Percentiles rank a stretch among this genome's conserved stretches.
These are phyloP conservation scores for Blakeslea trispora DNA, from an alignment of 371 early-diverging fungal genomes.

Conservation along the genomic window DNA sequence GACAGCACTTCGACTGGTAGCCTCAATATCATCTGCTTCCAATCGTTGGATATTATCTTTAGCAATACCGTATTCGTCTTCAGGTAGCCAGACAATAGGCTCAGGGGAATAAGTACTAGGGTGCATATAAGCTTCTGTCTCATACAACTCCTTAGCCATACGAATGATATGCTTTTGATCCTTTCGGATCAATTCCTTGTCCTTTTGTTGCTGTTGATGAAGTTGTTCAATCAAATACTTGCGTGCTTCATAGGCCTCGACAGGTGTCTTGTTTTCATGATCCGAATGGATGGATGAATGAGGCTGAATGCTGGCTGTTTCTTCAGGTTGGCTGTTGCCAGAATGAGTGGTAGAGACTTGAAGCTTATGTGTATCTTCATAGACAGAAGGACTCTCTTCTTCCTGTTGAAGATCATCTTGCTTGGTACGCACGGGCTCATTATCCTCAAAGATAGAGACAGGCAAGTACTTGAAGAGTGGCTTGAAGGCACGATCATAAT, in stretches of 20 bases:
- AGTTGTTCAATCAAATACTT: conserved; percentile 9
- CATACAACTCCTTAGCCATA: conserved; percentile 22
- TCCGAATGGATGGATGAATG: too few relatives aligned
- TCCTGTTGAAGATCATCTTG: conserved; percentile 3
- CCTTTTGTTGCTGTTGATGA: conserved; percentile 2
- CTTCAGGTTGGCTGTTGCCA: too few relatives aligned
- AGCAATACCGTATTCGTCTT: conserved; percentile 35
- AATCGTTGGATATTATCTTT: conserved; percentile 21
- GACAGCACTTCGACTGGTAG: conserved; percentile 20
- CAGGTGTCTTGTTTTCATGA: too few relatives aligned
- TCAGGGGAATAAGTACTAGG: conserved; percentile 20
- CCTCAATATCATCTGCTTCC: conserved; percentile 15
- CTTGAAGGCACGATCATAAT: conserved; percentile 64
- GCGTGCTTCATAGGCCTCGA: conserved; percentile 22
- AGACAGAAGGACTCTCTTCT: neutral
- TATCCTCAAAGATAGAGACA: conserved; percentile 24
- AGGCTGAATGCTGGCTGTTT: neutral
- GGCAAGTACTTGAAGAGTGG: conserved; percentile 72
- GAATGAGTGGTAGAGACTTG: neutral
- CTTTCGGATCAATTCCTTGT: neutral
- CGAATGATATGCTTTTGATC: conserved; percentile 6
- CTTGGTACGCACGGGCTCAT: conserved; percentile 1
- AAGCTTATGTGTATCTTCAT: neutral
- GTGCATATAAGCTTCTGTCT: conserved; percentile 32
- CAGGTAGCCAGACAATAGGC: conserved; percentile 38